phyloP scores from a whole-genome alignment of 148 eudicot genomes.

The Pouteria glomerata region DNA sequence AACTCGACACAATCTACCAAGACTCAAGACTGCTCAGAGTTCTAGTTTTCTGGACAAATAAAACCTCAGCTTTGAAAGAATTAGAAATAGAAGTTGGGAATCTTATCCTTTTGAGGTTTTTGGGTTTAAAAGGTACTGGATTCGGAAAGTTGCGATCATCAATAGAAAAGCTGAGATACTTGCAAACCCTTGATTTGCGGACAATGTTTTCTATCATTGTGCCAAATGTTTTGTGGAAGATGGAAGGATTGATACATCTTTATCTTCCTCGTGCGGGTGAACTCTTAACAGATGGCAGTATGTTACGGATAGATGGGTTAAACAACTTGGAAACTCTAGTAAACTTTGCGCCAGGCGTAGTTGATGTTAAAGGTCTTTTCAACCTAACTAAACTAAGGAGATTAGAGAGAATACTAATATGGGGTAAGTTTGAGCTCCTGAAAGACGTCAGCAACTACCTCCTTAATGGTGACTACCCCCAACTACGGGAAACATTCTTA shows the following conservation, averaged over 20 bases:
- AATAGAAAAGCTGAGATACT: conserved; percentile 12
- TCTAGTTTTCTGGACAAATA: neutral
- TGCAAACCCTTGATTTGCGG: conserved; percentile 28
- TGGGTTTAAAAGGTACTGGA: conserved; percentile 12
- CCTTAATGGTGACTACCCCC: neutral
- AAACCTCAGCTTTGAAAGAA: neutral
- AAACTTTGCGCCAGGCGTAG: neutral
- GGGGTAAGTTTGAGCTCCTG: neutral
- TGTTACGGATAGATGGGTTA: conserved; percentile 1
- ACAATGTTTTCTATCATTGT: neutral
- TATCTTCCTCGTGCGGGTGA: conserved; percentile 11
- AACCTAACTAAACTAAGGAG: conserved; percentile 1
- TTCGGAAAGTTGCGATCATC: conserved; percentile 16
- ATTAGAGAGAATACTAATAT: neutral
- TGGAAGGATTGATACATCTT: conserved; percentile 19
- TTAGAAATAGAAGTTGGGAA: conserved; percentile 10
- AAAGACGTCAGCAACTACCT: neutral
- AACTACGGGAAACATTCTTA: neutral
- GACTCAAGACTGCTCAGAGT: conserved; percentile 5
- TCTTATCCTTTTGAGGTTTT: conserved; percentile 20
- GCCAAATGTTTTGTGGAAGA: conserved; percentile 15
- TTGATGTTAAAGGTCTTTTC: neutral
- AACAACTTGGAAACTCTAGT: conserved; percentile 16
- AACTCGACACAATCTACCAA: neutral
- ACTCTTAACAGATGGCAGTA: neutral